Evolutionary conservation across 2,329 filamentous ascomycete genomes (phyloP).

Genomic region (Neopestalotiopsis rosae): DNA sequence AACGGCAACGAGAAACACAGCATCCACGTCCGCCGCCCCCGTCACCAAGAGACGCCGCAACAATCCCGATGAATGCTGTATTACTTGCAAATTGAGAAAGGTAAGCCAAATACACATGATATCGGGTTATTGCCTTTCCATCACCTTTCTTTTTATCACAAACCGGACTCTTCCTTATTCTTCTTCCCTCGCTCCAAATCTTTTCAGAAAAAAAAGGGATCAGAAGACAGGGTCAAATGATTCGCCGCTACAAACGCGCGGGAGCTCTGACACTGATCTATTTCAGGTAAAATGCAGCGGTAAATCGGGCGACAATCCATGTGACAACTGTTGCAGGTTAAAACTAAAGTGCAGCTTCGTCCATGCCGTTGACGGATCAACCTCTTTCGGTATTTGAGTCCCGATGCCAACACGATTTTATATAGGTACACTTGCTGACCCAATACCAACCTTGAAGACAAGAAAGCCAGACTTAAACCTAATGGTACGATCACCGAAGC

Average conservation of each 20-base stretch:
- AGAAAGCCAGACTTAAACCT: constrained; percentile 43
- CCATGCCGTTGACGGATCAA: constrained; percentile 16
- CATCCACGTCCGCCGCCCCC: not conserved
- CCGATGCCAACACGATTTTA: not conserved
- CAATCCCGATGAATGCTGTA: constrained; percentile 32
- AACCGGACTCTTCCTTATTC: not conserved
- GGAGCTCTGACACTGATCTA: not conserved
- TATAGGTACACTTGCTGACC: not conserved
- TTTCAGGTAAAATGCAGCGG: constrained; percentile 48
- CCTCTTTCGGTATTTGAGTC: constrained; percentile 7
- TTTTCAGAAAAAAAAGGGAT: too few species aligned
- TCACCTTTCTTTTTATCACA: too few species aligned
- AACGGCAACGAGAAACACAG: not conserved
- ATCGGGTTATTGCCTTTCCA: not conserved
- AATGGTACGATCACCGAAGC: constrained; percentile 48
- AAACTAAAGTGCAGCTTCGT: constrained; percentile 44
- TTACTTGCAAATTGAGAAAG: constrained; percentile 44
- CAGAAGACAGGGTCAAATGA: too few species aligned
- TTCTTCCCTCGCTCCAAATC: not conserved
- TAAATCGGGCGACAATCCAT: constrained; percentile 40
- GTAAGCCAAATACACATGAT: too few species aligned
- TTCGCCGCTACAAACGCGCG: not conserved
- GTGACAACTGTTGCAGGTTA: constrained; percentile 43
- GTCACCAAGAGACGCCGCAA: constrained; percentile 17
- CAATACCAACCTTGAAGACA: constrained; percentile 26